Conservation (phyloP, 208 protist genomes). For the Vickermania spadyakhi region DNA sequence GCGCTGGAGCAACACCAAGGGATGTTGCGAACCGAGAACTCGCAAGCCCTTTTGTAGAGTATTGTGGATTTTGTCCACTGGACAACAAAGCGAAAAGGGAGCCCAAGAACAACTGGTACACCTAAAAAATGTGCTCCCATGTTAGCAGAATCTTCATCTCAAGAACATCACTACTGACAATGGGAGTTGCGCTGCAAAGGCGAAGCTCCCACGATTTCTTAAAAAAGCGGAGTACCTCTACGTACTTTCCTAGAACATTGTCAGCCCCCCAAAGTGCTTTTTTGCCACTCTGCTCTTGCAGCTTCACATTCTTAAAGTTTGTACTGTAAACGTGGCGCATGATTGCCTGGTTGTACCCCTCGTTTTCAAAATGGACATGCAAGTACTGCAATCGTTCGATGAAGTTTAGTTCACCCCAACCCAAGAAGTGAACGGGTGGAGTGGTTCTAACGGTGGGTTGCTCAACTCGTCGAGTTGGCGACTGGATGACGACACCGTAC, state of each 20-base stretch:
- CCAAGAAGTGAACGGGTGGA: conserved; percentile 67
- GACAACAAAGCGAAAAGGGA: too few relatives aligned
- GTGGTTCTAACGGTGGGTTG: conserved; percentile 14
- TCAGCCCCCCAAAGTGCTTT: too few relatives aligned
- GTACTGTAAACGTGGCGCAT: conserved; percentile 59
- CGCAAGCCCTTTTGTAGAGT: too few relatives aligned
- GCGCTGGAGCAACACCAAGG: conserved; percentile 20
- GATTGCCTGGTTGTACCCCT: conserved; percentile 56
- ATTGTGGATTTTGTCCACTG: too few relatives aligned
- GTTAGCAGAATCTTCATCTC: conserved; percentile 57
- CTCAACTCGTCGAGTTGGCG: neutral
- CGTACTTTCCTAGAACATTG: conserved; percentile 10
- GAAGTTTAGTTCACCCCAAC: conserved; percentile 26
- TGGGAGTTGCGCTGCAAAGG: neutral
- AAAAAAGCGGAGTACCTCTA: conserved; percentile 16
- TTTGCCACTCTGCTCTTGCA: too few relatives aligned
- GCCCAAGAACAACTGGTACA: conserved; percentile 27
- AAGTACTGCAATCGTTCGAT: conserved; percentile 47
- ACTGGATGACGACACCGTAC: too few relatives aligned
- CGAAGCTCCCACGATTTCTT: conserved; percentile 8
- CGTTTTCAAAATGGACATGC: conserved; percentile 46
- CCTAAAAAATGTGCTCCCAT: conserved; percentile 48
- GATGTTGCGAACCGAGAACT: conserved; percentile 34
- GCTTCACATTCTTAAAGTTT: too few relatives aligned
- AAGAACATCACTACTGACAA: conserved; percentile 9